Base-by-base conservation (phyloP, 140 eudicot genomes). In the Flaveria floridana region DNA sequence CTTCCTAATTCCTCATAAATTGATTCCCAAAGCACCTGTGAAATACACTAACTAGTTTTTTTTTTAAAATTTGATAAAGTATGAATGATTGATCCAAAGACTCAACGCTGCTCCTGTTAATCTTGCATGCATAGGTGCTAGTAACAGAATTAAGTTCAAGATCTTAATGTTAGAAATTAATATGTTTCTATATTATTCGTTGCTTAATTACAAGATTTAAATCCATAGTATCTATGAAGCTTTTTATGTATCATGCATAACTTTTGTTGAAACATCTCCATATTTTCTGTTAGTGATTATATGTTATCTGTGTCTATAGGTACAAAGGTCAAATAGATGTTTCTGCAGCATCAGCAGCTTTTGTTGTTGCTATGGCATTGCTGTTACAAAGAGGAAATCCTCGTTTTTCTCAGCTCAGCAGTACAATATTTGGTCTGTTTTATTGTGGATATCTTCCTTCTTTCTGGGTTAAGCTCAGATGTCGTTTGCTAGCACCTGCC, bases 391-490 rank as follows among this genome's bases (percentile, higher is more conserved):
- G 93, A 74, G 91, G 97, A 77, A 87, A 65, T 84, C 98, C 98
- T 70, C 97, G 97, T 71, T 93, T 93, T 82, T 83, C 98, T 63
- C 97, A 93, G 78, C 98, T 93, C 75, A 93, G 96, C 68, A 93
- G 97, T 84, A 79, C 98, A 57, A 86, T 93, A 87, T 93, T 93
- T 82, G 98, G 98, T 41, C 71, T 93, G 30, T 93, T 93, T 73
- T 93, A 93, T 75, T 93, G 98, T 75, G 98, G 98, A 28, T 93
- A 86, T 84, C 97, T 93, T 68, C 98, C 98, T 78, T 93, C 96
- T 57, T 93, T 93, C 68, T 93, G 98, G 98, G 91, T 93, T 73
- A 93, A 93, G 82, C 94, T 93, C 59, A 91, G 98, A 63, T 93
- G 98, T 67, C 84, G 87, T 74, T 76, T 92, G 70, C 76, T 86